Evolutionary conservation across 2,329 filamentous ascomycete species (phyloP).

Genomic region (Didymella keratinophila): DNA sequence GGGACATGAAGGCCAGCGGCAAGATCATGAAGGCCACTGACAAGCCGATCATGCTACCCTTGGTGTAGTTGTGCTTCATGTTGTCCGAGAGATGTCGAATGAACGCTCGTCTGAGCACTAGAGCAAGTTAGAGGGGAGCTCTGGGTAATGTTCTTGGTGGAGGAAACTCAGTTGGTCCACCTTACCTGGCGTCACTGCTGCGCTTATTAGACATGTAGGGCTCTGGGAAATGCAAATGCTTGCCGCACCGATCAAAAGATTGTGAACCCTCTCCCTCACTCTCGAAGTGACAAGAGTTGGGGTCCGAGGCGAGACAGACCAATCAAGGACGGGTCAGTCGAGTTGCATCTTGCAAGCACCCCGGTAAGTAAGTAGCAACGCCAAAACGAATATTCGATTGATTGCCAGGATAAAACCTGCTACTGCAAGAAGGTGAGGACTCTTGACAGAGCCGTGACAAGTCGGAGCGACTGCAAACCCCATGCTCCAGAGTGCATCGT

Average conservation of each 20-base stretch:
- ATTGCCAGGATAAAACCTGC: neutral
- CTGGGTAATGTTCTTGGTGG: no score
- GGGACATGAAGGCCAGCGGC: slow-evolving; percentile 24
- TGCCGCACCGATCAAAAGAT: neutral
- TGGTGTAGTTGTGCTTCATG: slow-evolving; percentile 36
- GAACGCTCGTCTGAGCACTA: neutral
- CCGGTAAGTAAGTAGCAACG: neutral
- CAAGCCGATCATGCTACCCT: slow-evolving; percentile 31
- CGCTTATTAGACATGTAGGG: neutral
- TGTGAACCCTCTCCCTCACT: neutral
- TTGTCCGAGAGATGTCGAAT: neutral
- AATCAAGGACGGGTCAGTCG: neutral
- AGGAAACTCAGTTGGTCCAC: neutral
- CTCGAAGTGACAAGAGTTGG: neutral
- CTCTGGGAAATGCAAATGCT: neutral
- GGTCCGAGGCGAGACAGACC: neutral
- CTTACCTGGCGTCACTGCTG: neutral
- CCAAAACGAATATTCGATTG: neutral
- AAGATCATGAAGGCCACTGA: slow-evolving; percentile 32
- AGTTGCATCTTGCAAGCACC: neutral
- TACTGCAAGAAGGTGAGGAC: neutral
- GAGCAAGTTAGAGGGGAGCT: no score
- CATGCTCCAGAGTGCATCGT: neutral
- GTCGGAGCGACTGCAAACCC: neutral
- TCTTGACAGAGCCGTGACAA: neutral